These are phyloP conservation scores for Russula foetens DNA, from an alignment of 768 basidiomycete genomes.

Conservation along the genomic window DNA sequence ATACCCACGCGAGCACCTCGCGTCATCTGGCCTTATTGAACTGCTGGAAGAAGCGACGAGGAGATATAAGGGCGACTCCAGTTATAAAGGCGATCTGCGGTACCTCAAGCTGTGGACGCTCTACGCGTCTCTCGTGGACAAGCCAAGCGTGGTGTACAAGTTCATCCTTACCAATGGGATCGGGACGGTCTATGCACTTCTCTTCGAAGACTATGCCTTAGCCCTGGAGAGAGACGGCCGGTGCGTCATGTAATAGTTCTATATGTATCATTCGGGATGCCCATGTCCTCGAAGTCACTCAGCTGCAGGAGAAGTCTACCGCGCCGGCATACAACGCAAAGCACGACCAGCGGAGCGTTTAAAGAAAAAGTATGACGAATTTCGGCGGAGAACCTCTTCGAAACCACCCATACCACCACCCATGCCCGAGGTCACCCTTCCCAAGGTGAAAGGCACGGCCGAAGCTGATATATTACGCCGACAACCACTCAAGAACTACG, in stretches of 20 bases:
- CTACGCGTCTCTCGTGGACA: slow-evolving; percentile 75
- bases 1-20: slow-evolving; percentile 60
- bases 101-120: slow-evolving; percentile 90
- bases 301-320: slow-evolving; percentile 78
- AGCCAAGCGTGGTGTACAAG: slow-evolving; percentile 51
- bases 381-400: slow-evolving; percentile 32
- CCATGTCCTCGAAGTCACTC: slow-evolving; percentile 38
- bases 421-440: slow-evolving; percentile 3
- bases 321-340: slow-evolving; percentile 69
- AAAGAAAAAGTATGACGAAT: slow-evolving; percentile 73
- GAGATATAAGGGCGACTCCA: slow-evolving; percentile 72
- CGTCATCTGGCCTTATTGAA: slow-evolving; percentile 65
- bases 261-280: background rate
- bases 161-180: slow-evolving; percentile 45
- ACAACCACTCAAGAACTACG: slow-evolving; percentile 18
- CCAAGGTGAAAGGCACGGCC: slow-evolving; percentile 17
- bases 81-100: slow-evolving; percentile 80
- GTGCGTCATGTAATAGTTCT: slow-evolving; percentile 35
- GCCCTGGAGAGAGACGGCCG: slow-evolving; percentile 67
- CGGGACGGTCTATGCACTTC: slow-evolving; percentile 61
- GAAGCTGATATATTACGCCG: slow-evolving; percentile 18
- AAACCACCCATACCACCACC: slow-evolving; percentile 3
- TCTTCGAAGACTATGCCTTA: slow-evolving; percentile 90
- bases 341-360: slow-evolving; percentile 81
- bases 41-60: slow-evolving; percentile 79